These are phyloP conservation scores for Parachlorella kessleri DNA, from an alignment of 139 green algal species.

Conservation along the genomic window DNA sequence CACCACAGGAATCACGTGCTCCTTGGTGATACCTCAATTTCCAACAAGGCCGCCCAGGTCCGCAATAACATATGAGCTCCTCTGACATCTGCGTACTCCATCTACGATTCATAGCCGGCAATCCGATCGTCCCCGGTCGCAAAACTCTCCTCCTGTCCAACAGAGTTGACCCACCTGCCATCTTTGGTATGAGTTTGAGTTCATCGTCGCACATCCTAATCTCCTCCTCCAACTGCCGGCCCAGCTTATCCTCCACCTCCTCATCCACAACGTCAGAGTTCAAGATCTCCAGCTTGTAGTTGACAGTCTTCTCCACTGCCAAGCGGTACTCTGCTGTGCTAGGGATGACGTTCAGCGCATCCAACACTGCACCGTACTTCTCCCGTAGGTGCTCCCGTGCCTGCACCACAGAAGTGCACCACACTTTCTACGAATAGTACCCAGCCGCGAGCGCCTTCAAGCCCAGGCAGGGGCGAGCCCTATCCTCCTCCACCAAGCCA, in stretches of 20 bases:
- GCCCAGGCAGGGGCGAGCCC: no score
- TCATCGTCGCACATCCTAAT: constrained; percentile 53
- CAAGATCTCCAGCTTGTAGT: constrained; percentile 37
- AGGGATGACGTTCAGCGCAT: constrained; percentile 45
- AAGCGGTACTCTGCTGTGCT: constrained; percentile 44
- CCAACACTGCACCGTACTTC: constrained; percentile 37
- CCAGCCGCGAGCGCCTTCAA: no score
- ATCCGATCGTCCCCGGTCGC: background rate
- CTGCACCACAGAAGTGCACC: no score
- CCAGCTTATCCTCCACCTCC: constrained; percentile 46
- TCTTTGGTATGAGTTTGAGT: constrained; percentile 59
- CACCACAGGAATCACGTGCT: background rate
- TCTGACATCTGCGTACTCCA: background rate
- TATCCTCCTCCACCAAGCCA: no score
- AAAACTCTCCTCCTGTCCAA: no score
- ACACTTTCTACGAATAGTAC: no score
- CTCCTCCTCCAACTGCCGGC: constrained; percentile 54
- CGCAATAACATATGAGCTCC: background rate
- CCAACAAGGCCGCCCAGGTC: background rate
- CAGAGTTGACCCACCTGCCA: constrained; percentile 41
- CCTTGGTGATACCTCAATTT: background rate
- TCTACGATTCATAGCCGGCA: background rate
- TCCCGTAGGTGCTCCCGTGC: constrained; percentile 25
- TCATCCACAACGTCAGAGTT: constrained; percentile 26
- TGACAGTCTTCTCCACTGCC: constrained; percentile 44